These are phyloP conservation scores for Tagetes patula DNA, from an alignment of 129 eudicot genomes.

Conservation along the genomic window DNA sequence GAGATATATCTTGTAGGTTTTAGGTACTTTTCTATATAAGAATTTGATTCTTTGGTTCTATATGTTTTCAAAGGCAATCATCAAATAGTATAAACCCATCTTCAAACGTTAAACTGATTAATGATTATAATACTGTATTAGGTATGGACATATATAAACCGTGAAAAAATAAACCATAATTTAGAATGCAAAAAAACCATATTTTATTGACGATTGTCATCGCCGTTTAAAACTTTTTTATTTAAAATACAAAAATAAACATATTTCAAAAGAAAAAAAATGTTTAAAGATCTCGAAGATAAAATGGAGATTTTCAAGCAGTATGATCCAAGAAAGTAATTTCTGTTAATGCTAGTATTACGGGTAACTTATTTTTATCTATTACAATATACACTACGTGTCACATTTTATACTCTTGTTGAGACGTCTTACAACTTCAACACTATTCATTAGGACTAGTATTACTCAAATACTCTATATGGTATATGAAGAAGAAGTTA, in stretches of 20 bases:
- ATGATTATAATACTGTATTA: too few relatives aligned
- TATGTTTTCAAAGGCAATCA: neutral
- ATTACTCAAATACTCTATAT: neutral
- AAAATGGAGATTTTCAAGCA: neutral
- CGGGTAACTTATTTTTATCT: too few relatives aligned
- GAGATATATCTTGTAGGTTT: slow-evolving; percentile 14
- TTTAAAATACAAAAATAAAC: neutral
- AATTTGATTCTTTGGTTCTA: slow-evolving; percentile 29
- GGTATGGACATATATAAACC: too few relatives aligned
- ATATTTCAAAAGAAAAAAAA: neutral
- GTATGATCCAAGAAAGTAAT: neutral
- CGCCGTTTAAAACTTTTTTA: too few relatives aligned
- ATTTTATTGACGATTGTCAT: too few relatives aligned
- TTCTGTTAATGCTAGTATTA: neutral
- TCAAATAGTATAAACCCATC: neutral
- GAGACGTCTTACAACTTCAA: too few relatives aligned
- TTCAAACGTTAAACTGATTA: too few relatives aligned
- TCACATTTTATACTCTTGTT: too few relatives aligned
- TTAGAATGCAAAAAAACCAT: too few relatives aligned
- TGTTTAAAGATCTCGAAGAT: neutral
- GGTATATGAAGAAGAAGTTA: neutral
- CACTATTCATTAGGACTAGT: too few relatives aligned
- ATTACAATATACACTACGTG: too few relatives aligned
- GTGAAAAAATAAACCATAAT: too few relatives aligned
- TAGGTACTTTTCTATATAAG: slow-evolving; percentile 20